These are phyloP conservation scores for Oryza longistaminata DNA, from an alignment of 176 grass and related monocot genomes.

Conservation along the genomic window DNA sequence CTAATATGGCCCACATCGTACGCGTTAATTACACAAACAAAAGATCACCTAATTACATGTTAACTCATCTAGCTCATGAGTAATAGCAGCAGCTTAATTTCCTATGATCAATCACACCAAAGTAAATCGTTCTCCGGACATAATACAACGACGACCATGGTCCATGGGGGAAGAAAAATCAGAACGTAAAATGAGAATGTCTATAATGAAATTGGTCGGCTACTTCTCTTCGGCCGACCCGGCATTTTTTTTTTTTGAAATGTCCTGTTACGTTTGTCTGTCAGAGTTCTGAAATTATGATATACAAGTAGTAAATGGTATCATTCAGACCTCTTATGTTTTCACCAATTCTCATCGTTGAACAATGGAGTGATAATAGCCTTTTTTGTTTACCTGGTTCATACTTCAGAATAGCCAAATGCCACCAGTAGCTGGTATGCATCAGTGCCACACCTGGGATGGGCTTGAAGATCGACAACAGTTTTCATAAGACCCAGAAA, in stretches of 20 bases:
- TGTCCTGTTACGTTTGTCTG: no score
- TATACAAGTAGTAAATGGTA: no score
- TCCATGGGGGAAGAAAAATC: background rate
- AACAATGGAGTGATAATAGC: background rate
- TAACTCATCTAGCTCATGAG: background rate
- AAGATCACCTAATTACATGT: background rate
- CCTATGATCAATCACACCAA: background rate
- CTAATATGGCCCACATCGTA: background rate
- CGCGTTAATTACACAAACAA: background rate
- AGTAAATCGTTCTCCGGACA: background rate
- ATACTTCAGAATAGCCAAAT: background rate
- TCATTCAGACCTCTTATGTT: no score
- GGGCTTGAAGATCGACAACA: background rate
- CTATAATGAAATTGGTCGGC: no score
- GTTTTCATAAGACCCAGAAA: background rate
- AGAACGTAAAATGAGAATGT: background rate
- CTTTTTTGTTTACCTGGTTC: slow-evolving; percentile 6
- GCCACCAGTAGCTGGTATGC: background rate
- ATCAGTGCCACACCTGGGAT: background rate
- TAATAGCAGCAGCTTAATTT: no score
- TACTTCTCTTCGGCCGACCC: no score
- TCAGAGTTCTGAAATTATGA: no score
- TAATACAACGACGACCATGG: background rate
- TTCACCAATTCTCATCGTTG: background rate
- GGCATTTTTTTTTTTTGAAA: no score